Evolutionary conservation across 139 green algal species (phyloP).

Genomic region (Chlamydomonas eustigma): DNA sequence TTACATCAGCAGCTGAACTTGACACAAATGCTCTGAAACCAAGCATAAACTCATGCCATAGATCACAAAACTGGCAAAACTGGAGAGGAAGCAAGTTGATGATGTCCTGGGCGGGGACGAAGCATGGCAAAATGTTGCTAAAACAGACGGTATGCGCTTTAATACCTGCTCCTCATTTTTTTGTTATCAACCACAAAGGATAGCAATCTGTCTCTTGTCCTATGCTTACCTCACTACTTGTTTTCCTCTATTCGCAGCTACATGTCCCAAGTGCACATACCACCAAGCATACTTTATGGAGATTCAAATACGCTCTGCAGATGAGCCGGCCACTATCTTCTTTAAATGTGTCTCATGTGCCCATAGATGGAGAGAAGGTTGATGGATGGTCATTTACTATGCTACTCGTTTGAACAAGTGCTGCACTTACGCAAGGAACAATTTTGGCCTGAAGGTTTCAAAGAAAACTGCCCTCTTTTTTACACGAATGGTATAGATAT

Average conservation of each 20-base stretch:
- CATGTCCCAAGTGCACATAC: slow-evolving; percentile 76
- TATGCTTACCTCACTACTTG: neutral
- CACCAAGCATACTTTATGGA: slow-evolving; percentile 87
- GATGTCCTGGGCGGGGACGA: slow-evolving; percentile 86
- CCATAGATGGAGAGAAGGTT: slow-evolving; percentile 68
- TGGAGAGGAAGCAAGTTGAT: slow-evolving; percentile 80
- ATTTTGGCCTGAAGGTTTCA: no score
- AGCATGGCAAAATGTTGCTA: slow-evolving; percentile 85
- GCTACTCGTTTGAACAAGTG: no score
- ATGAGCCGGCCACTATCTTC: slow-evolving; percentile 92
- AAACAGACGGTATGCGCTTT: slow-evolving; percentile 57
- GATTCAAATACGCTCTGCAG: slow-evolving; percentile 89
- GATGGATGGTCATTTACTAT: no score
- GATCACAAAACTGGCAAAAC: slow-evolving; percentile 55
- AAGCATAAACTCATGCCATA: slow-evolving; percentile 30
- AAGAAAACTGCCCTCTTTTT: no score
- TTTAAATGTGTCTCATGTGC: slow-evolving; percentile 80
- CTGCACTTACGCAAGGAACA: no score
- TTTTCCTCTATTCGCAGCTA: slow-evolving; percentile 31
- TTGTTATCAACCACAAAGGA: neutral
- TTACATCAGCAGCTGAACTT: no score
- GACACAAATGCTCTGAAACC: no score
- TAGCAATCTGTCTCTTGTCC: neutral
- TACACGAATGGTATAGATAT: no score
- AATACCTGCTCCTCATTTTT: neutral